phyloP scores from a whole-genome alignment of 2,329 filamentous ascomycete genomes.

The Colletotrichum agaves region DNA sequence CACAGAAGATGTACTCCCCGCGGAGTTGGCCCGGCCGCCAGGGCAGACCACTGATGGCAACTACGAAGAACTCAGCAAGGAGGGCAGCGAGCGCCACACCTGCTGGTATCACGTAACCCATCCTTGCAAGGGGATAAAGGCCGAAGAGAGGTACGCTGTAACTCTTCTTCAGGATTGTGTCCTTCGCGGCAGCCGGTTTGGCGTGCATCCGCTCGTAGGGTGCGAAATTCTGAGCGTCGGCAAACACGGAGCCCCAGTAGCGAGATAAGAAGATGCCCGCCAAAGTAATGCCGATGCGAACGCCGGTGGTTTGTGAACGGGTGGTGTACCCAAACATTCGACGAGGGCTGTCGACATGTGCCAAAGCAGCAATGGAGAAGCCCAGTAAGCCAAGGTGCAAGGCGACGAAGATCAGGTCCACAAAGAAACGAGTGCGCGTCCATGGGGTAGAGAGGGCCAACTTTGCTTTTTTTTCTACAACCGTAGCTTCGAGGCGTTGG shows the following conservation, averaged over 20 bases:
- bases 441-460: conserved; percentile 6
- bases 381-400: conserved; percentile 40
- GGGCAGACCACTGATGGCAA: conserved; percentile 40
- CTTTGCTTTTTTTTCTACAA: conserved; percentile 2
- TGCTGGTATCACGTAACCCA: conserved; percentile 37
- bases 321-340: conserved; percentile 37
- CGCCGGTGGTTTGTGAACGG: conserved; percentile 26
- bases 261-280: conserved; percentile 37
- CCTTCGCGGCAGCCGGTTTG: conserved; percentile 31
- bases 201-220: conserved; percentile 38
- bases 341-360: conserved; percentile 38
- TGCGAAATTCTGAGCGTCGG: conserved; percentile 41
- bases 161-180: conserved; percentile 38
- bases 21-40: conserved; percentile 42
- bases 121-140: conserved; percentile 37
- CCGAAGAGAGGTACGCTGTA: conserved; percentile 38
- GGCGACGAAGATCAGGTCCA: conserved; percentile 36
- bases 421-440: conserved; percentile 31
- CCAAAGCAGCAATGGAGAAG: conserved; percentile 38
- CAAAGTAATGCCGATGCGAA: conserved; percentile 39
- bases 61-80: conserved; percentile 40
- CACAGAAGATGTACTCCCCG: conserved; percentile 40
- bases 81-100: conserved; percentile 38
- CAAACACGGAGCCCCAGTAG: conserved; percentile 40
- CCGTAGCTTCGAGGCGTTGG: conserved; percentile 8